Evolutionary conservation across 257 asterid species (phyloP).

Genomic region (Rubia yunnanensis): DNA sequence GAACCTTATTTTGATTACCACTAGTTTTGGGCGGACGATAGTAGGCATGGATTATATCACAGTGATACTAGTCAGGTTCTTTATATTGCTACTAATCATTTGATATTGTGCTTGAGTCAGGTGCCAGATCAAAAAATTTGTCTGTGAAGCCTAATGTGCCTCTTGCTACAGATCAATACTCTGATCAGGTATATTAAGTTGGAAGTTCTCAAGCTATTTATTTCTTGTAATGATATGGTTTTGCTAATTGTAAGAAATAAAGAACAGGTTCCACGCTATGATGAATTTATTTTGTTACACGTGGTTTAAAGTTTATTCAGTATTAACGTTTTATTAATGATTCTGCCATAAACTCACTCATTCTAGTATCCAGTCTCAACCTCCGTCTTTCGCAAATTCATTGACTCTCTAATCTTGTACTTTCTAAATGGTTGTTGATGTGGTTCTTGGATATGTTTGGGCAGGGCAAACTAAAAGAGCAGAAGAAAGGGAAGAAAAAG

Average conservation of each 20-base stretch:
- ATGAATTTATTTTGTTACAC: too few relatives aligned
- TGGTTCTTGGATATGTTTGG: background rate
- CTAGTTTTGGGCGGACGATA: too few relatives aligned
- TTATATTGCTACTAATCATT: background rate
- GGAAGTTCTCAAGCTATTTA: background rate
- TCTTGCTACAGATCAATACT: background rate
- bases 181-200: slow-evolving; percentile 1
- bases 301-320: background rate
- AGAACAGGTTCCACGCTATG: background rate
- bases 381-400: background rate
- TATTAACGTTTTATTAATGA: background rate
- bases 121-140: background rate
- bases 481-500: background rate
- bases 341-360: background rate
- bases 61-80: background rate
- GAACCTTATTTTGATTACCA: too few relatives aligned
- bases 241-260: background rate
- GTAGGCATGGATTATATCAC: too few relatives aligned
- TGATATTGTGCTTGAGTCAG: background rate
- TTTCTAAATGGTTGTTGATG: background rate
- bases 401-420: background rate
- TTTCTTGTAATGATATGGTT: too few relatives aligned
- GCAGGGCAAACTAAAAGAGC: background rate
- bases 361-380: background rate
- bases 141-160: background rate